Evolutionary conservation across 2,329 filamentous ascomycete species (phyloP), one percentile per base, ranked within the genome.

Genomic region (Trichoderma koningiopsis): DNA sequence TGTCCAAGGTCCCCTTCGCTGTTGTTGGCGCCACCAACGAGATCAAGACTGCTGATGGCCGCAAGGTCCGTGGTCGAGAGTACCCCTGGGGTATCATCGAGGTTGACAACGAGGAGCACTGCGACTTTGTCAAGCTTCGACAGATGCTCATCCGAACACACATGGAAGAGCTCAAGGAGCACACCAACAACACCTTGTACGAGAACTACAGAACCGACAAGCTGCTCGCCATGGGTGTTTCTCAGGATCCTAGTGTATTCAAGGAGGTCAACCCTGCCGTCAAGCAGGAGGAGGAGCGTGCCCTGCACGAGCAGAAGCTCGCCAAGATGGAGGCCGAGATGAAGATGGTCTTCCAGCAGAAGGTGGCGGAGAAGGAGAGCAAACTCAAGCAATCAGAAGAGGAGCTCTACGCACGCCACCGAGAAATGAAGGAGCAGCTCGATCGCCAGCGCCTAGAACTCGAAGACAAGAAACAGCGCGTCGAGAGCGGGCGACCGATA

Each of bases 291-390:
- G 96, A 99, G 85, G 96, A 99, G 87, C 93, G 96, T 77, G 91
- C 92, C 73, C 87, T 99, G 75, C 96, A 99, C 88, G 96, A 99
- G 85, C 94, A 97, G 88, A 99, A 99, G 88, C 93, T 99, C 76
- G 93, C 95, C 82, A 99, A 99, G 93, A 99, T 99, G 96, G 96
- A 99, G 84, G 90, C 94, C 78, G 96, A 99, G 83, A 99, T 99
- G 96, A 99, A 99, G 93, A 97, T 97, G 93, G 96, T 99, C 75
- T 99, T 99, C 93, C 96, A 98, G 83, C 96, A 99, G 82, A 99
- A 99, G 91, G 96, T 99, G 37, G 90, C 93, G 74, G 96, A 99
- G 83, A 99, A 99, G 87, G 96, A 99, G 85, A 97, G 93, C 89
- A 99, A 99, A 85, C 87, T 99, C 81, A 97, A 97, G 86, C 96